Evolutionary conservation across 129 eudicot species (phyloP).

Genomic region (Heracleum sosnowskyi): DNA sequence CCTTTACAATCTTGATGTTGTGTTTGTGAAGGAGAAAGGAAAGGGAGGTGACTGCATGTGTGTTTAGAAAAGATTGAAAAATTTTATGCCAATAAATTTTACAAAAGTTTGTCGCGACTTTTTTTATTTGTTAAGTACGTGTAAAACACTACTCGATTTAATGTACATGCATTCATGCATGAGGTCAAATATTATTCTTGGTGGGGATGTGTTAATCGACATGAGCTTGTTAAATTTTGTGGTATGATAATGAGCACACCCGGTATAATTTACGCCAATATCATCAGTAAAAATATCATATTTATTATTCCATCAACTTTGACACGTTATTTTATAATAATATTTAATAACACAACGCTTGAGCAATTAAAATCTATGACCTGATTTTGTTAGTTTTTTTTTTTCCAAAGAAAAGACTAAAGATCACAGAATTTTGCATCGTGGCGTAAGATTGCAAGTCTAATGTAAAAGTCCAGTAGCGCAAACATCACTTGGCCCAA

Average conservation of each 20-base stretch:
- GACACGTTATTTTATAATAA: too few species aligned
- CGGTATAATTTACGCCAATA: too few species aligned
- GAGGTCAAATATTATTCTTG: neutral
- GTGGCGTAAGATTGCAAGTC: neutral
- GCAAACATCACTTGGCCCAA: neutral
- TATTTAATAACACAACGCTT: too few species aligned
- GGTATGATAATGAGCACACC: too few species aligned
- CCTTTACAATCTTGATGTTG: slow-evolving; percentile 74
- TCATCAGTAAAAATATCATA: too few species aligned
- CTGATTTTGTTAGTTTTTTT: too few species aligned
- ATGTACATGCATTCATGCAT: neutral
- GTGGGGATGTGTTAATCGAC: too few species aligned
- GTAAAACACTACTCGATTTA: neutral
- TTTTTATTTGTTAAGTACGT: neutral
- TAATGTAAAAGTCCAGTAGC: neutral
- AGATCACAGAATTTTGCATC: neutral
- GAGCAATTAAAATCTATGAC: too few species aligned
- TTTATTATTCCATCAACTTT: too few species aligned
- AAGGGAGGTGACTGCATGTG: neutral
- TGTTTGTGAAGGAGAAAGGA: slow-evolving; percentile 16
- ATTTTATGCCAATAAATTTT: neutral
- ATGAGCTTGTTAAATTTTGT: too few species aligned
- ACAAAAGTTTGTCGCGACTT: neutral
- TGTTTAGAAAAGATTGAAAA: neutral
- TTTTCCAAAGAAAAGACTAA: too few species aligned